Base-by-base conservation (phyloP, 805 yeast species). In the Wickerhamomyces subpelliculosus region DNA sequence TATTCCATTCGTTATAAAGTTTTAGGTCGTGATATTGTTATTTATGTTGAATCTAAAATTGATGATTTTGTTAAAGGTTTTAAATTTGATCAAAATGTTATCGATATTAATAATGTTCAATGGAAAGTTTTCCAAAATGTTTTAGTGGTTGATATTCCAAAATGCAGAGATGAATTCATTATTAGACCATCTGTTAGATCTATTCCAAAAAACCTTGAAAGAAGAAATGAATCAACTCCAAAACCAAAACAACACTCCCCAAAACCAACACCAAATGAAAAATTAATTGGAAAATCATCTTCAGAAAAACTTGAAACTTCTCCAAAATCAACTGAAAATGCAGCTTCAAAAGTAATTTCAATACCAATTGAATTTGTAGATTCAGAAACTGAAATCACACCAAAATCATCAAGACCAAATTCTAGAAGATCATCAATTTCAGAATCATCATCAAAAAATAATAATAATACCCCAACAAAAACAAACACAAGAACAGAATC, bases 61-160 rank as follows among this genome's bases (percentile, higher is more conserved):
- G 57, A 52, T 32, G 36, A 40, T 3, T 45, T 46, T 21, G 35
- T 45, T 13, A 48, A 45, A 34, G 18, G 36, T 4, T 51, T 31
- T 39, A 32, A 35, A 26, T 49, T 52, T 35, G 33, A 42, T 22
- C 31, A 41, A 12, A 30, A 19, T 17, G 31, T 27, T 1, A 41
- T 52, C 28, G 40, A 45, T 30, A 31, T 51, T 18, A 23, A 28
- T 2, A 37, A 40, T 5, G 40, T 51, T 18, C 23, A 41, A 6
- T 52, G 54, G 53, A 36, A 41, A 28, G 22, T 40, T 4, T n/a
- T 24, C 12, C 30, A 27, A n/a, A 36, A 34, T 19, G 21, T 38
- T 3, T 37, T 52, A 36, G 32, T 38, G 5, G 38, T 52, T 17
- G 34, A 28, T 4, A 32, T 52, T 34, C 55, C 55, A 33, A 47